These are phyloP conservation scores for Naganishia sp. DNA, from an alignment of 1,284 basidiomycete species.

Conservation along the genomic window DNA sequence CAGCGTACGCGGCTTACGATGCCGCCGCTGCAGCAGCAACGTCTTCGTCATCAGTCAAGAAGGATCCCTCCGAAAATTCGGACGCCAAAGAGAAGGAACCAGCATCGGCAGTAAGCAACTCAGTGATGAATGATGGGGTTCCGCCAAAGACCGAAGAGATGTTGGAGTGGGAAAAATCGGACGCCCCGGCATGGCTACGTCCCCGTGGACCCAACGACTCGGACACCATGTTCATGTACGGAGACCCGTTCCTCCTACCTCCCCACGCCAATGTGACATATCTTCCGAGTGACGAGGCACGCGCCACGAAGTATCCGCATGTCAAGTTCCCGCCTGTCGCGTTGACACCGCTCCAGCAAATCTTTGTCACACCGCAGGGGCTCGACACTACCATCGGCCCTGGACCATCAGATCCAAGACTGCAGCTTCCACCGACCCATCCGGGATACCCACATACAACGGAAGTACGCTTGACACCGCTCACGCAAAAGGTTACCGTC, in stretches of 20 bases:
- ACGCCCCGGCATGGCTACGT: not conserved
- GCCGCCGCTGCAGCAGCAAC: not conserved
- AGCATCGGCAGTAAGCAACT: not conserved
- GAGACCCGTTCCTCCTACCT: constrained; percentile 33
- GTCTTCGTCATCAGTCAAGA: not conserved
- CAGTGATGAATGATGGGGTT: not conserved
- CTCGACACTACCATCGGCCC: constrained; percentile 48
- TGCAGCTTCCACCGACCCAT: constrained; percentile 38
- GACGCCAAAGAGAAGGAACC: not conserved
- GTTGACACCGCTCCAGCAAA: constrained; percentile 48
- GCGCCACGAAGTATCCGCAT: constrained; percentile 2
- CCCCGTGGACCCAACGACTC: constrained; percentile 13
- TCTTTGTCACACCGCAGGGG: constrained; percentile 50
- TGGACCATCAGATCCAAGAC: constrained; percentile 40
- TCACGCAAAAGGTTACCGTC: constrained; percentile 48
- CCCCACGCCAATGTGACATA: constrained; percentile 31
- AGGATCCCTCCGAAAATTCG: not conserved
- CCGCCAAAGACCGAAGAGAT: constrained; percentile 1
- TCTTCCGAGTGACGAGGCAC: constrained; percentile 10
- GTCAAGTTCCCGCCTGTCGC: constrained; percentile 28
- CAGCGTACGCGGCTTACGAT: not conserved
- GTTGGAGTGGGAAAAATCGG: constrained; percentile 5
- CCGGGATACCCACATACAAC: constrained; percentile 40
- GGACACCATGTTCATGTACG: constrained; percentile 26
- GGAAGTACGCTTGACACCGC: constrained; percentile 49